Evolutionary conservation across 805 yeast genomes (phyloP).

Genomic region (Torulaspora microellipsoides): DNA sequence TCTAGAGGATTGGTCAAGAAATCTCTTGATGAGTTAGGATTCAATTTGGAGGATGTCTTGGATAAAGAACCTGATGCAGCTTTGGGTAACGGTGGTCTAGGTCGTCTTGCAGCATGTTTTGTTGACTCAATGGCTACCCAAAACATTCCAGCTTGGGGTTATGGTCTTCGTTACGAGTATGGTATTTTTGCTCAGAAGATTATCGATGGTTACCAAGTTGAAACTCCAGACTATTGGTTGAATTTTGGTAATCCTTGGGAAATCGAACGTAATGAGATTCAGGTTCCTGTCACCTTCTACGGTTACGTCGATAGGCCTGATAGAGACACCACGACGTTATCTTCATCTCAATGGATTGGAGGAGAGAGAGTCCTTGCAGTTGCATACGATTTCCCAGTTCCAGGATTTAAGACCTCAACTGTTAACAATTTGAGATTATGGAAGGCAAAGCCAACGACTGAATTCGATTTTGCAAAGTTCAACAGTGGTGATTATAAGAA

Average conservation of each 20-base stretch:
- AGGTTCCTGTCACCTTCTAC: constrained; percentile 84
- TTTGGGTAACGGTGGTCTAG: constrained; percentile 92
- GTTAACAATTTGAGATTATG: constrained; percentile 88
- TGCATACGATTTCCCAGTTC: constrained; percentile 89
- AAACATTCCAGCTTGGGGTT: constrained; percentile 94
- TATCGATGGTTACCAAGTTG: constrained; percentile 89
- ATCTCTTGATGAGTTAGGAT: constrained; percentile 71
- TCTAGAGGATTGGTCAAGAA: constrained; percentile 51
- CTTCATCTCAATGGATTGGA: constrained; percentile 71
- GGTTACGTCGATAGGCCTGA: constrained; percentile 63
- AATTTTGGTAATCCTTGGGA: constrained; percentile 92
- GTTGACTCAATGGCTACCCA: constrained; percentile 83
- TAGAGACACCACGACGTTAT: constrained; percentile 47
- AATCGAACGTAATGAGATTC: constrained; percentile 78
- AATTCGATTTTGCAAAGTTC: constrained; percentile 86
- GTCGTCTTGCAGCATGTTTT: constrained; percentile 92
- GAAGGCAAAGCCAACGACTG: constrained; percentile 85
- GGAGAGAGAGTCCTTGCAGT: constrained; percentile 87
- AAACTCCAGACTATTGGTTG: constrained; percentile 92
- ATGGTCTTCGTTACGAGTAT: constrained; percentile 87
- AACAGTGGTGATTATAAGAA: constrained; percentile 86
- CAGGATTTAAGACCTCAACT: constrained; percentile 77
- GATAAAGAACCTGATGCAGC: constrained; percentile 92
- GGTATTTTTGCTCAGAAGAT: constrained; percentile 90
- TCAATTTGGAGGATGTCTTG: constrained; percentile 79